These are phyloP conservation scores for Hericium erinaceus DNA, from an alignment of 768 basidiomycete species.

Conservation along the genomic window DNA sequence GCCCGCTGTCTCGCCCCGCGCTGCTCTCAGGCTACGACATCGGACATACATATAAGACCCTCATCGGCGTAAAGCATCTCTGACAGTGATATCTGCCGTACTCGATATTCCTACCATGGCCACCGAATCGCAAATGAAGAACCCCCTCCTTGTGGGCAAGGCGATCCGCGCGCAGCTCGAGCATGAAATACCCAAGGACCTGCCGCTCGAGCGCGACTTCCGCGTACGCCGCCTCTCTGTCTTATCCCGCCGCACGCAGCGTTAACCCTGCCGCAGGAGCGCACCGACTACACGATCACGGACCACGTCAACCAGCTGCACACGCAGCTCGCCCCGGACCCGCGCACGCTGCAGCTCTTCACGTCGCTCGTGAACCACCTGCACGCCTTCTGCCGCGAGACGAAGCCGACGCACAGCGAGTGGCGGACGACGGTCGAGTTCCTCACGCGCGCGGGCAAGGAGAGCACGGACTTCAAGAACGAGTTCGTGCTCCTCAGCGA, in stretches of 20 bases:
- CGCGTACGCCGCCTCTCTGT: constrained; percentile 1
- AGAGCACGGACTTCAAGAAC: constrained; percentile 27
- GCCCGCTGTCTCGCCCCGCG: not conserved
- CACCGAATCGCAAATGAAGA: constrained; percentile 22
- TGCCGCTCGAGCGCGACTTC: constrained; percentile 26
- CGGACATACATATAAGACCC: no score
- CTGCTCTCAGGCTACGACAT: no score
- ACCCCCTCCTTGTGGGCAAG: constrained; percentile 24
- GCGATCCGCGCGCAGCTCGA: constrained; percentile 28
- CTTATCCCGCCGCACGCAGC: not conserved
- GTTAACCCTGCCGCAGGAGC: constrained; percentile 9
- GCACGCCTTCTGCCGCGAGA: constrained; percentile 30
- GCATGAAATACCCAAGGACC: constrained; percentile 23
- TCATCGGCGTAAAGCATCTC: no score
- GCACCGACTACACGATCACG: constrained; percentile 25
- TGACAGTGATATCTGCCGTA: not conserved
- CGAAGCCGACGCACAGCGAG: constrained; percentile 27
- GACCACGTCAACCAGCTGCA: constrained; percentile 26
- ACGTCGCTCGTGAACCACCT: constrained; percentile 25
- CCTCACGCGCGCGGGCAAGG: constrained; percentile 30
- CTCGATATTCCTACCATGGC: constrained; percentile 16
- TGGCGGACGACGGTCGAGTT: constrained; percentile 28
- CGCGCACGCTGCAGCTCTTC: constrained; percentile 23
- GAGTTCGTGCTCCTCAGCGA: constrained; percentile 34
- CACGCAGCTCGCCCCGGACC: constrained; percentile 19